Evolutionary conservation across 2,329 filamentous ascomycete genomes (phyloP).

Genomic region (Paraphaeosphaeria minitans): DNA sequence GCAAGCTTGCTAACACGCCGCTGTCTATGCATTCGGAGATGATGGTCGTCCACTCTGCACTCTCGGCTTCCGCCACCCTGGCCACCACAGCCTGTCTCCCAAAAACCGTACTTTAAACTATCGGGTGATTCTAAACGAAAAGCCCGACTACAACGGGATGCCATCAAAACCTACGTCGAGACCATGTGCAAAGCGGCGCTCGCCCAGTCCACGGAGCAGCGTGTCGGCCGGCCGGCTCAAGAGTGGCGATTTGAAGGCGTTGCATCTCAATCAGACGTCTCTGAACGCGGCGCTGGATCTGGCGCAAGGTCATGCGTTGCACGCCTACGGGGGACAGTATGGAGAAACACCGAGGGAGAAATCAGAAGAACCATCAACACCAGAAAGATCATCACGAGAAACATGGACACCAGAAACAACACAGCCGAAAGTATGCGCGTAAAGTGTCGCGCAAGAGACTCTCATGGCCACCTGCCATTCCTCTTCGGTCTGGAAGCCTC

Average conservation of each 20-base stretch:
- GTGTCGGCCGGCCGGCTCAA: constrained; percentile 46
- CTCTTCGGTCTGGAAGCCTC: neutral
- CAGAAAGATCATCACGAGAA: constrained; percentile 34
- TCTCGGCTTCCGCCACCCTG: constrained; percentile 52
- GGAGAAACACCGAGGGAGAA: constrained; percentile 38
- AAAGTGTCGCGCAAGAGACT: constrained; percentile 13
- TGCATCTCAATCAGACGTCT: constrained; percentile 49
- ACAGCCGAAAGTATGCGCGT: constrained; percentile 23
- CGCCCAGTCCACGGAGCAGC: constrained; percentile 35
- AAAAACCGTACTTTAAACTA: constrained; percentile 59
- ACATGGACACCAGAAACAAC: constrained; percentile 34
- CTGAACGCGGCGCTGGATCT: constrained; percentile 25
- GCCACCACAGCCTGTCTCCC: constrained; percentile 50
- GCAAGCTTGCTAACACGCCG: constrained; percentile 47
- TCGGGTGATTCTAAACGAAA: constrained; percentile 56
- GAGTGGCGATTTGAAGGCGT: constrained; percentile 57
- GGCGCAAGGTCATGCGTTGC: constrained; percentile 27
- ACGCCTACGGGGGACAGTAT: constrained; percentile 29
- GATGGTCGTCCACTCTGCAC: constrained; percentile 60
- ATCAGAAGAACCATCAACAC: constrained; percentile 29
- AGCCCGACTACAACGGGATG: constrained; percentile 50
- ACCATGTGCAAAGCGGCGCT: constrained; percentile 47
- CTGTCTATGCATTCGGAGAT: constrained; percentile 62
- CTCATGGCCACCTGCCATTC: constrained; percentile 11
- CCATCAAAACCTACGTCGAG: constrained; percentile 54